These are phyloP conservation scores for Breviolum minutum DNA, from an alignment of 73 alveolate genomes.

Conservation along the genomic window DNA sequence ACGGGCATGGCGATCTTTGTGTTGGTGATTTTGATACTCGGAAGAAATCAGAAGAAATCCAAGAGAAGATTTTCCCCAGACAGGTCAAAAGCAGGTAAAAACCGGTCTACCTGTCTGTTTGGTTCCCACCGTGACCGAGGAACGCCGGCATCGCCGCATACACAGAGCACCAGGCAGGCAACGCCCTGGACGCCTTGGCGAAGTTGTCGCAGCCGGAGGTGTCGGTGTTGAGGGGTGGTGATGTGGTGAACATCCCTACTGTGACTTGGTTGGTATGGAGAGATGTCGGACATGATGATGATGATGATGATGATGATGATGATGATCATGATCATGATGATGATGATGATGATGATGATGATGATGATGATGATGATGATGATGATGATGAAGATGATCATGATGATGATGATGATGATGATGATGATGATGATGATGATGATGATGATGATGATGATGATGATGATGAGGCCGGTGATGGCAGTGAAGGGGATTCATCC, in stretches of 20 bases:
- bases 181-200: constrained; percentile 88
- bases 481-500: background rate
- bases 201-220: constrained; percentile 79
- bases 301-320: no score
- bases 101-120: background rate
- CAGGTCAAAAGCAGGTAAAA: background rate
- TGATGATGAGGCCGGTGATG: no score
- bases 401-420: no score
- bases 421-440: no score
- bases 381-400: background rate
- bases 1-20: constrained; percentile 89
- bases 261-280: background rate
- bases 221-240: constrained; percentile 76
- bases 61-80: background rate
- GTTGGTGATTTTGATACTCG: constrained; percentile 45
- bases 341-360: no score
- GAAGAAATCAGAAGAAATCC: background rate
- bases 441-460: no score
- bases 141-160: constrained; percentile 87
- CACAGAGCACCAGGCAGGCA: constrained; percentile 84
- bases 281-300: background rate
- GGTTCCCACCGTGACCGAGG: background rate
- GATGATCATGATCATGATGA: no score
- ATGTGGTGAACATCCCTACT: constrained; percentile 20
- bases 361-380: no score